These are phyloP conservation scores for Debaryomyces robertsiae DNA, from an alignment of 1,139 yeast species.

Conservation along the genomic window DNA sequence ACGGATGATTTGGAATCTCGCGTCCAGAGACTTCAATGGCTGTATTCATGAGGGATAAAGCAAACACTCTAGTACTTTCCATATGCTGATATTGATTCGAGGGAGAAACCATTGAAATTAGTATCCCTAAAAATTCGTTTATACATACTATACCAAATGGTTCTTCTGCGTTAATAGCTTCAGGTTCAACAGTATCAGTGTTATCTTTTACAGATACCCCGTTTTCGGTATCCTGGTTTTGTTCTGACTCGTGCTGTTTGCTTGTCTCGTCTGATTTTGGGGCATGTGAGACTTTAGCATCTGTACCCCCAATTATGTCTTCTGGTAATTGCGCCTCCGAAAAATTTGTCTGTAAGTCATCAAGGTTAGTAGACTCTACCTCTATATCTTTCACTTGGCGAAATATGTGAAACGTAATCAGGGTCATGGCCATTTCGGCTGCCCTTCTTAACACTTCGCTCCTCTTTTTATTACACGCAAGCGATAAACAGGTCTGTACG, in stretches of 20 bases:
- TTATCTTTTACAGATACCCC: conserved; percentile 6
- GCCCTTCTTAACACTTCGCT: conserved; percentile 87
- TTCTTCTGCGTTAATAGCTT: conserved; percentile 23
- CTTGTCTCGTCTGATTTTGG: conserved; percentile 1
- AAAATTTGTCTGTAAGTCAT: conserved; percentile 39
- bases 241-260: conserved; percentile 11
- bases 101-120: conserved; percentile 84
- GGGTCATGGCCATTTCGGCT: conserved; percentile 82
- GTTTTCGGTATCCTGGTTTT: conserved; percentile 11
- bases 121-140: conserved; percentile 68
- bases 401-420: conserved; percentile 72
- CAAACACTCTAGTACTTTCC: conserved; percentile 83
- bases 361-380: conserved; percentile 41
- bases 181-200: conserved; percentile 1
- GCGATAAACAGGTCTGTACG: conserved; percentile 84
- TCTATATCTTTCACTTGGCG: conserved; percentile 58
- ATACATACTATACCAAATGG: conserved; percentile 72
- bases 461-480: conserved; percentile 91
- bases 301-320: conserved; percentile 45
- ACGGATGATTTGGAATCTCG: conserved; percentile 64
- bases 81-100: conserved; percentile 82
- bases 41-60: conserved; percentile 71
- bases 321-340: conserved; percentile 40
- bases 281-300: conserved; percentile 14
- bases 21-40: conserved; percentile 84